Conservation (phyloP, 805 yeast species). For the Metschnikowia colocasiae region DNA sequence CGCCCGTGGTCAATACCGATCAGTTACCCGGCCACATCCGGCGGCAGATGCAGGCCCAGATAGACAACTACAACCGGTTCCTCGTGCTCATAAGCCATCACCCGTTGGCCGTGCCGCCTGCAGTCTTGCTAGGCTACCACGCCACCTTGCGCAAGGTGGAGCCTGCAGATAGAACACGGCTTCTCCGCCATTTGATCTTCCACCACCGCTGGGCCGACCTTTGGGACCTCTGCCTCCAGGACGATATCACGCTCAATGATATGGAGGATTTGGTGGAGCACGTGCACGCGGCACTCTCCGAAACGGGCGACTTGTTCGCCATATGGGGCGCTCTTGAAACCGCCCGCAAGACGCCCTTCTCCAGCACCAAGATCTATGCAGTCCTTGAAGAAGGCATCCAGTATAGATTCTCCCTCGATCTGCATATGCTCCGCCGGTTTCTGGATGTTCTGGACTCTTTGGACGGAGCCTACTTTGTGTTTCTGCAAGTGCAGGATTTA, state of each 20-base stretch:
- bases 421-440: not conserved
- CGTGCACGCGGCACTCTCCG: conserved; percentile 19
- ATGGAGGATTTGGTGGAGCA: conserved; percentile 35
- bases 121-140: conserved; percentile 21
- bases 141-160: conserved; percentile 15
- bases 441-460: not conserved
- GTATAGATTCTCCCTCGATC: conserved; percentile 12
- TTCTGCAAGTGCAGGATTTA: not conserved
- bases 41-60: conserved; percentile 19
- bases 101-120: conserved; percentile 30
- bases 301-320: conserved; percentile 23
- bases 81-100: conserved; percentile 28
- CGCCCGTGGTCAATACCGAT: conserved; percentile 1
- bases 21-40: conserved; percentile 5
- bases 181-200: conserved; percentile 28
- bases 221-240: conserved; percentile 29
- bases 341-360: conserved; percentile 11
- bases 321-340: conserved; percentile 25
- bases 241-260: conserved; percentile 30
- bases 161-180: conserved; percentile 19
- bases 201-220: conserved; percentile 29
- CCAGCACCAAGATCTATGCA: conserved; percentile 14
- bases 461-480: not conserved
- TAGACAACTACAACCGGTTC: conserved; percentile 31
- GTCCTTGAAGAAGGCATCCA: conserved; percentile 21